Percentiles rank a stretch among this genome's conserved stretches.
Evolutionary conservation across 148 eudicot genomes (phyloP).

Genomic region (Hydrangea macrophylla): DNA sequence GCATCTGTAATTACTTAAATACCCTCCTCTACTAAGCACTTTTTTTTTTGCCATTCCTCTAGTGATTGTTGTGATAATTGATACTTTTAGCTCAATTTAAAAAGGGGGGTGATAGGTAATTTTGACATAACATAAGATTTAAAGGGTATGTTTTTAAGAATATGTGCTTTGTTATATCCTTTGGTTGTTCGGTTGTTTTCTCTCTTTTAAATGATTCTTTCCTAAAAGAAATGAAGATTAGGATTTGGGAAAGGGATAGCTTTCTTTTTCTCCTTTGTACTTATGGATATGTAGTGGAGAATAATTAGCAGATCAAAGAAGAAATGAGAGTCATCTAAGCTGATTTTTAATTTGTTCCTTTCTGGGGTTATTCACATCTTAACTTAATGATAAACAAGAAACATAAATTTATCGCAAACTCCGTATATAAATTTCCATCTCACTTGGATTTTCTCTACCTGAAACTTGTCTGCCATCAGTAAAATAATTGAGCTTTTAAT

Average conservation of each 20-base stretch:
- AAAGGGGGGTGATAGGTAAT: neutral
- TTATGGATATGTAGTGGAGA: neutral
- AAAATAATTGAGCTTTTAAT: neutral
- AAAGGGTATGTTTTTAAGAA: neutral
- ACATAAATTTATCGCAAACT: neutral
- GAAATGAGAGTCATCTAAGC: constrained; percentile 1
- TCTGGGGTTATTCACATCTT: neutral
- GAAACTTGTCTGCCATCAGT: neutral
- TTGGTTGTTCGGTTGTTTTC: neutral
- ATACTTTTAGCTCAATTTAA: neutral
- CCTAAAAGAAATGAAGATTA: neutral
- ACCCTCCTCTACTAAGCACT: neutral
- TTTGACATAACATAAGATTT: neutral
- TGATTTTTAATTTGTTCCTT: neutral
- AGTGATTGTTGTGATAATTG: no score
- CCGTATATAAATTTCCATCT: neutral
- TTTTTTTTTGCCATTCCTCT: no score
- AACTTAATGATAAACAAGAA: neutral
- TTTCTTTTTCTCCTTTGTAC: constrained; percentile 9
- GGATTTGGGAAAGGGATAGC: neutral
- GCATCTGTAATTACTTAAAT: constrained; percentile 1
- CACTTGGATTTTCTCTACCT: neutral
- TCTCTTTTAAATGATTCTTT: neutral
- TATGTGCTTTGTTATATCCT: constrained; percentile 3
- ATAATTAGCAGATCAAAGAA: neutral